Evolutionary conservation across 2,329 filamentous ascomycete species (phyloP), one percentile per base, ranked within the genome.

Genomic region (Geosmithia morbida): DNA sequence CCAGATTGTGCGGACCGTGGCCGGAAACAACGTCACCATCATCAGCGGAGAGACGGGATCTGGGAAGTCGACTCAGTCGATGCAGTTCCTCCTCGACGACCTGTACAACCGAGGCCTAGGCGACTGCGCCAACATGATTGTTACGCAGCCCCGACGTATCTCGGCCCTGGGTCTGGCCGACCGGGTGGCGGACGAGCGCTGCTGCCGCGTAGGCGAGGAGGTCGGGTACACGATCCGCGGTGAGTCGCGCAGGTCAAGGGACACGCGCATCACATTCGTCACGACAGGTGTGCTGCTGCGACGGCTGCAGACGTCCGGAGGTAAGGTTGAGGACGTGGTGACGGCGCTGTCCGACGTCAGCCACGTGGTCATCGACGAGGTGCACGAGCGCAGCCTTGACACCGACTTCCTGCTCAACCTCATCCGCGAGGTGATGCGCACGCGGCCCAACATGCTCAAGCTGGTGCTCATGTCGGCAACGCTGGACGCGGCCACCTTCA

Each of bases 41-140:
- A 92, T 98, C 55, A 94, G 89, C 42, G 92, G 92, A 54, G 92
- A 97, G 66, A 98, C 92, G 3, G 92, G 92, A 47, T 95, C 87
- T 17, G 92, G 92, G 59, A 98, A 98, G 65, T 95, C 87, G 45
- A 97, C 92, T 1, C 92, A 98, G 62, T 92, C 87, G 2, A 87
- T 97, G 33, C 92, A 98, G 61, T 98, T 97, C 62, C 75, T 98
- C 42, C 72, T 98, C 1, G 92, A 98, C 57, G 87, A 97, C 55
- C 69, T 97, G 52, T 94, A 96, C 55, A 72, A 76, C 51, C 74
- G 77, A 43, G 78, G 82, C 7, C 71, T 94, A 8, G 92, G 90
- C 2, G 77, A 76, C 13, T 78, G 78, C 13, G 85, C 83, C 30
- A 96, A 94, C 57, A 94, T 98, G 52, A 80, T 98, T 50, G 95